phyloP scores from a whole-genome alignment of 129 eudicot species.

The Mikania micrantha region DNA sequence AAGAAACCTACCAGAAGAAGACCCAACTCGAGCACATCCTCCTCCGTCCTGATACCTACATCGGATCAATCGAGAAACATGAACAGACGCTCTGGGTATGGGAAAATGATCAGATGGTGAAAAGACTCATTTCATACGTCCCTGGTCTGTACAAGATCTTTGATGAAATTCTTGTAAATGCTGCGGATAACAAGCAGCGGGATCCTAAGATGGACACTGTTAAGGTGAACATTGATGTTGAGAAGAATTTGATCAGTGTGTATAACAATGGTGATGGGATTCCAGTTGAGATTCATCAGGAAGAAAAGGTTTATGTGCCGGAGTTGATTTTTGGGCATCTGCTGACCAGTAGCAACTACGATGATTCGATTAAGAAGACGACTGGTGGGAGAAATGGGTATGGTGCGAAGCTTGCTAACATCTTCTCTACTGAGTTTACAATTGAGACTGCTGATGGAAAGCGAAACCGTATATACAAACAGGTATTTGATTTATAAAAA shows the following conservation, averaged over 20 bases:
- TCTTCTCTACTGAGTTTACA: slow-evolving; percentile 77
- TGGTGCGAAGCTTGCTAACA: slow-evolving; percentile 89
- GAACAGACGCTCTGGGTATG: slow-evolving; percentile 61
- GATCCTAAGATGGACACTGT: slow-evolving; percentile 73
- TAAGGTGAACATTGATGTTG: slow-evolving; percentile 53
- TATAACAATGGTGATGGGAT: slow-evolving; percentile 86
- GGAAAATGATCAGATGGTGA: slow-evolving; percentile 44
- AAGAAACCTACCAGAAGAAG: slow-evolving; percentile 88
- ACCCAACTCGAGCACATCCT: slow-evolving; percentile 97
- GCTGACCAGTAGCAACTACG: slow-evolving; percentile 89
- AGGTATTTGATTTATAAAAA: slow-evolving; percentile 38
- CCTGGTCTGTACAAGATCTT: slow-evolving; percentile 96
- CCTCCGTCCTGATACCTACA: slow-evolving; percentile 90
- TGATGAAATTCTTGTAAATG: slow-evolving; percentile 85
- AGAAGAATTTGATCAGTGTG: slow-evolving; percentile 50
- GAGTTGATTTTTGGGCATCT: slow-evolving; percentile 93
- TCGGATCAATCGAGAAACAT: slow-evolving; percentile 85
- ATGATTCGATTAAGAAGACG: slow-evolving; percentile 75
- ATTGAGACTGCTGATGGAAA: slow-evolving; percentile 93
- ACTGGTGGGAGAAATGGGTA: slow-evolving; percentile 97
- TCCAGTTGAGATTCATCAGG: slow-evolving; percentile 88
- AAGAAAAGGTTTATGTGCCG: slow-evolving; percentile 87
- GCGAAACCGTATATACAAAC: slow-evolving; percentile 71
- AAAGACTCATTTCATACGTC: slow-evolving; percentile 38
- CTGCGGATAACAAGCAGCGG: slow-evolving; percentile 89